Percentiles rank a stretch among this genome's conserved stretches.
These are phyloP conservation scores for Begonia peltatifolia DNA, from an alignment of 306 rosid species.

Conservation along the genomic window DNA sequence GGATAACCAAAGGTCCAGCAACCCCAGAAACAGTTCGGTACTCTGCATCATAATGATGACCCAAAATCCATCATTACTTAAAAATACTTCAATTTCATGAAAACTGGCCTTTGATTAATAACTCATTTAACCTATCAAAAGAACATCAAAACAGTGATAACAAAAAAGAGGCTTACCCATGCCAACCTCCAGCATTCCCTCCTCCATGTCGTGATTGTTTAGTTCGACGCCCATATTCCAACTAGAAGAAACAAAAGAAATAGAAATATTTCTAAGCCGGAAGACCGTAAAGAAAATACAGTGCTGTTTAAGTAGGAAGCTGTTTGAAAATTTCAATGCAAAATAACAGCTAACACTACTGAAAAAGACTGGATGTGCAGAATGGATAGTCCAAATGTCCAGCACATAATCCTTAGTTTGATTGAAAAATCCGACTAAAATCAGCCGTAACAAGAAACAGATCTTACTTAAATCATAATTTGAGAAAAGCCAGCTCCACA, in stretches of 20 bases:
- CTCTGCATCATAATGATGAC: constrained; percentile 33
- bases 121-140: background rate
- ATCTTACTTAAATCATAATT: no score
- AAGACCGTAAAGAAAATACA: no score
- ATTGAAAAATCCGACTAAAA: no score
- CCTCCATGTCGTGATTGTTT: constrained; percentile 44
- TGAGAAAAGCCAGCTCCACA: no score
- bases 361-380: background rate
- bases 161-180: constrained; percentile 49
- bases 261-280: background rate
- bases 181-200: constrained; percentile 81
- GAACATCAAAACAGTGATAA: constrained; percentile 4
- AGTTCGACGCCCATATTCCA: constrained; percentile 50
- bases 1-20: constrained; percentile 98
- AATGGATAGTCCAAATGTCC: background rate
- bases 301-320: no score
- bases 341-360: background rate
- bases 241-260: constrained; percentile 13
- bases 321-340: no score
- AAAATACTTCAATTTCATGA: background rate
- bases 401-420: background rate
- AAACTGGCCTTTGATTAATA: background rate
- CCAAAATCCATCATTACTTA: background rate
- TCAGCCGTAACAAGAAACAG: no score
- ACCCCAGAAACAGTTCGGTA: constrained; percentile 98